Evolutionary conservation across 208 protist species (phyloP), one percentile per base, ranked within the genome.

Genomic region (Acanthamoeba castellanii): DNA sequence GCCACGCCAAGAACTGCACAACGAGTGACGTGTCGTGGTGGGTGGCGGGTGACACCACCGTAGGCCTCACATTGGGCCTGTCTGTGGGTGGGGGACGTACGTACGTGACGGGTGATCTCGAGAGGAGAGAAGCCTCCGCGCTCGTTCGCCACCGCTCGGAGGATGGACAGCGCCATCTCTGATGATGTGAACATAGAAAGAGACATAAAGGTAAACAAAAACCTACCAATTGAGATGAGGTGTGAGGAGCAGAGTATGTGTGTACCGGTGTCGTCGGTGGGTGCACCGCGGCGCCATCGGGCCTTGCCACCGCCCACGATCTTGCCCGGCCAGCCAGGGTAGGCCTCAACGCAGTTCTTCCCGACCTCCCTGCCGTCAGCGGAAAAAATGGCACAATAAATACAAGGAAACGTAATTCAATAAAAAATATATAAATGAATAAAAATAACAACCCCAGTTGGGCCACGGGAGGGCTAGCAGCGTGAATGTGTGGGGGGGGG

Each of bases 301-400:
- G 74, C 91, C 47, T 76, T 82, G 42, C 91, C 91, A 9, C 91
- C 91, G 11, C 91, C 91, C 27, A 94, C 91, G 25, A 88, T 27
- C 70, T 94, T 92, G 85, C 59, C 85, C 85, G 85, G 85, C 85
- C 85, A 92, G 34, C 85, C 85, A 7, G 85, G 85, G 30, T 92
- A 92, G 20, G 59, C 59, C 59, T 66, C 85, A 55, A 92, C 85
- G 64, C 85, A 92, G 59, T 92, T 92, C 27, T n/a, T 45, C n/a
- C 59, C 61, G 27, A 92, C 85, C 64, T 92, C 85, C 55, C 85
- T 92, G 22, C 27, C 16, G 11, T 64, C 11, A 52, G 47, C 47
- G 47, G 7, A 52, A 52, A 52, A 11, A 11, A 52, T n/a, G n/a
- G n/a, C n/a, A n/a, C n/a, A n/a, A n/a, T n/a, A n/a, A n/a, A n/a